Evolutionary conservation across 2,329 filamentous ascomycete genomes (phyloP).

Genomic region (Paecilomyces formosus): DNA sequence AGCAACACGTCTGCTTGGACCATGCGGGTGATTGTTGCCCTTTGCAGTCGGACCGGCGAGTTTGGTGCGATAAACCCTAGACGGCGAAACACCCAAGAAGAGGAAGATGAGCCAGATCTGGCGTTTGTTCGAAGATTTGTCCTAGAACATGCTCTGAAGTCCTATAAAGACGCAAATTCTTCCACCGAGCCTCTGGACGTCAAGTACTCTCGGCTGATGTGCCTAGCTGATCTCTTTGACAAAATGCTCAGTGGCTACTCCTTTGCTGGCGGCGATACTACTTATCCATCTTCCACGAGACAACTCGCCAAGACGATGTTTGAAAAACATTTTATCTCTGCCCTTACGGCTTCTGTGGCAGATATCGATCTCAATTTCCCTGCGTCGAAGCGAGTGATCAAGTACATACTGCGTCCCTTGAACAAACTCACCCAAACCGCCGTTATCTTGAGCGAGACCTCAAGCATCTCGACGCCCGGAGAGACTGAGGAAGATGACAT

Average conservation of each 20-base stretch:
- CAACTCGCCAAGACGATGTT: slow-evolving; percentile 95
- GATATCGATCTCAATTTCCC: slow-evolving; percentile 95
- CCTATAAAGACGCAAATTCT: slow-evolving; percentile 78
- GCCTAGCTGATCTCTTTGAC: slow-evolving; percentile 83
- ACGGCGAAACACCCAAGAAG: slow-evolving; percentile 41
- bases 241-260: slow-evolving; percentile 81
- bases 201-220: slow-evolving; percentile 82
- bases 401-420: slow-evolving; percentile 87
- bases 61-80: slow-evolving; percentile 53
- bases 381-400: slow-evolving; percentile 85
- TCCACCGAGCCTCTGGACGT: slow-evolving; percentile 74
- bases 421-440: slow-evolving; percentile 82
- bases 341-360: slow-evolving; percentile 83
- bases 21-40: slow-evolving; percentile 74
- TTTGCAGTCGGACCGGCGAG: slow-evolving; percentile 84
- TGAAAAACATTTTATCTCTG: slow-evolving; percentile 89
- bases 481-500: slow-evolving; percentile 81
- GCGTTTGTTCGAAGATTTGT: slow-evolving; percentile 92
- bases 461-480: slow-evolving; percentile 61
- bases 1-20: slow-evolving; percentile 77
- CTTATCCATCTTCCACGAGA: slow-evolving; percentile 56
- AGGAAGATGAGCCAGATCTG: slow-evolving; percentile 45
- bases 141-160: slow-evolving; percentile 82
- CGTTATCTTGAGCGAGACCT: slow-evolving; percentile 73
- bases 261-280: slow-evolving; percentile 47